phyloP scores from a whole-genome alignment of 2,329 filamentous ascomycete species.

The Fusarium sacchari region DNA sequence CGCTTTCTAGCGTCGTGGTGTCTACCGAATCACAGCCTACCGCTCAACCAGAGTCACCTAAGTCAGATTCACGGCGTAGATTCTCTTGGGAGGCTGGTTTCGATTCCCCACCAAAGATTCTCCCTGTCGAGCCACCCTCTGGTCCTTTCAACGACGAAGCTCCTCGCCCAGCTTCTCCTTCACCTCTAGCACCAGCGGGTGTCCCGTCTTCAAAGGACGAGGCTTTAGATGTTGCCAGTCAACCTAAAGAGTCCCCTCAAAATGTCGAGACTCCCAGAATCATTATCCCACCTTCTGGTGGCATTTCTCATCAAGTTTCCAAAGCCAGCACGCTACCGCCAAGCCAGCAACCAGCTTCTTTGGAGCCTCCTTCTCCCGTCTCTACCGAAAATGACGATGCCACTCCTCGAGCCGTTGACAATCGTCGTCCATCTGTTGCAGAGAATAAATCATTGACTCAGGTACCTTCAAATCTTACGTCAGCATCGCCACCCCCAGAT shows the following conservation, averaged over 20 bases:
- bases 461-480: slow-evolving; percentile 48
- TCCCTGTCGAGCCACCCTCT: slow-evolving; percentile 18
- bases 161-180: slow-evolving; percentile 18
- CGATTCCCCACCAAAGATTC: slow-evolving; percentile 32
- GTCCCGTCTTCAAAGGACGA: slow-evolving; percentile 24
- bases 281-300: slow-evolving; percentile 29
- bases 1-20: neutral
- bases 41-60: slow-evolving; percentile 3
- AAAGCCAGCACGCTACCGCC: slow-evolving; percentile 34
- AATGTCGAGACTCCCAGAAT: slow-evolving; percentile 33
- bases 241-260: slow-evolving; percentile 26
- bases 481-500: slow-evolving; percentile 51
- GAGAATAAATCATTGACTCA: slow-evolving; percentile 54
- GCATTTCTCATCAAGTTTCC: slow-evolving; percentile 42
- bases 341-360: slow-evolving; percentile 30
- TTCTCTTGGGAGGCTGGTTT: slow-evolving; percentile 52
- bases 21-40: slow-evolving; percentile 10
- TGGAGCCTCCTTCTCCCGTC: slow-evolving; percentile 57
- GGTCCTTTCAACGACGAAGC: slow-evolving; percentile 5
- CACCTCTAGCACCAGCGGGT: slow-evolving; percentile 16
- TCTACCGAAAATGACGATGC: slow-evolving; percentile 51
- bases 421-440: slow-evolving; percentile 51
- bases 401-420: slow-evolving; percentile 34
- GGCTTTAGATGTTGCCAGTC: slow-evolving; percentile 8
- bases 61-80: slow-evolving; percentile 40